Conservation (phyloP, 768 basidiomycete genomes). For the Suillus hirtellus region DNA sequence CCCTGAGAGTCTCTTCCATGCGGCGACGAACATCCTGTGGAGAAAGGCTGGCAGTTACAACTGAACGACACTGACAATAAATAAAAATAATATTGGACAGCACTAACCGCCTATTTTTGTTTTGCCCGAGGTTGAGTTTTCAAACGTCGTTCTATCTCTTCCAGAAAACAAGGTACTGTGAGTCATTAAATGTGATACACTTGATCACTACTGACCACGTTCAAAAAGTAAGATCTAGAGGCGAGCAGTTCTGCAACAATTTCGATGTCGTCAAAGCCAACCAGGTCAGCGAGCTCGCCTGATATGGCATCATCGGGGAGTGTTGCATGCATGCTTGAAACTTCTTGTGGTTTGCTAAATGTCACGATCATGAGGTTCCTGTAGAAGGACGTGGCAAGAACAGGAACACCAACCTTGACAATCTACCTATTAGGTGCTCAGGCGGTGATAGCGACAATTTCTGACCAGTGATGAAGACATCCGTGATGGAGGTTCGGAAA, state of each 20-base stretch:
- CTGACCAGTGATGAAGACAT: background rate
- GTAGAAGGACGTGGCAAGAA: background rate
- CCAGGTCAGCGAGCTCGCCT: conserved; percentile 70
- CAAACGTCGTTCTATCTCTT: too few relatives aligned
- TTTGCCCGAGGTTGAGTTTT: background rate
- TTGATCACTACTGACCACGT: conserved; percentile 44
- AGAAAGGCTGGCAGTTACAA: conserved; percentile 33
- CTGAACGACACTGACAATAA: background rate
- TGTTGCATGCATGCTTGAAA: conserved; percentile 39
- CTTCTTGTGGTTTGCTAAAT: conserved; percentile 9
- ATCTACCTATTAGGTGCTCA: conserved; percentile 2
- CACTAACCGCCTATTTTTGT: background rate
- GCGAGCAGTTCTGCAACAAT: conserved; percentile 69
- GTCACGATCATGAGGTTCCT: background rate
- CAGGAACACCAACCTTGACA: conserved; percentile 1
- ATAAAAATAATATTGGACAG: background rate
- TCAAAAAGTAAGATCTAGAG: conserved; percentile 48
- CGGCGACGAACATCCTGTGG: conserved; percentile 54
- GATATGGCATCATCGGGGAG: conserved; percentile 72
- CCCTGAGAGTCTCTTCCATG: conserved; percentile 60
- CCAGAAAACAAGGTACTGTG: background rate
- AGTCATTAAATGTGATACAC: background rate
- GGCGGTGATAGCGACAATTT: background rate
- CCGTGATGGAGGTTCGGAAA: background rate
- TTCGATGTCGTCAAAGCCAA: conserved; percentile 88